Conservation (phyloP, 768 basidiomycete genomes). For the Psilocybe azurescens region DNA sequence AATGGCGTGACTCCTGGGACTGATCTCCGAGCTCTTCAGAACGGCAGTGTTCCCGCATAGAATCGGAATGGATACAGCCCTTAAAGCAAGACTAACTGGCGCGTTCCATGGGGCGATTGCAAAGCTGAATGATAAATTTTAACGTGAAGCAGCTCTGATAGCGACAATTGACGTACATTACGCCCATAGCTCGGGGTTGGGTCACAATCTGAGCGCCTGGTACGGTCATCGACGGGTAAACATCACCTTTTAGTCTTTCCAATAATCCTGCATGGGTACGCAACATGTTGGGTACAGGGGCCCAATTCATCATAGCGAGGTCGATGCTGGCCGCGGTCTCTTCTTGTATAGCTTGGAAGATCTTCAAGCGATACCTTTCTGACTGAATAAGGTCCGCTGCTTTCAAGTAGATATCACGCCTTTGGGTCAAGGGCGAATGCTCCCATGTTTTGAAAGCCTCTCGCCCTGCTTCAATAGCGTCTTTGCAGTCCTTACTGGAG, state of each 20-base stretch:
- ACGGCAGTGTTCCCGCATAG: slow-evolving; percentile 64
- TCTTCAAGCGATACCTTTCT: slow-evolving; percentile 43
- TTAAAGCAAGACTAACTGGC: slow-evolving; percentile 47
- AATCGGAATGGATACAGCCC: slow-evolving; percentile 50
- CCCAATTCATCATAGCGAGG: slow-evolving; percentile 34
- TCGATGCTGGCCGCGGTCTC: slow-evolving; percentile 44
- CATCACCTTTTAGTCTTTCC: slow-evolving; percentile 46
- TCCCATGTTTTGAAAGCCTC: slow-evolving; percentile 57
- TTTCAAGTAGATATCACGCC: slow-evolving; percentile 51
- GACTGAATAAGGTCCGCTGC: slow-evolving; percentile 51
- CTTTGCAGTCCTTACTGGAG: slow-evolving; percentile 45
- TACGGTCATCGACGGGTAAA: slow-evolving; percentile 42
- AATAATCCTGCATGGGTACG: slow-evolving; percentile 38
- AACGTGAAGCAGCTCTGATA: neutral
- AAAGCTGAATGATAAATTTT: slow-evolving; percentile 37
- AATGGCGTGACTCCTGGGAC: slow-evolving; percentile 51
- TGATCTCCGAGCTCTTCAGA: slow-evolving; percentile 55
- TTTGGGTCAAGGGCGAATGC: slow-evolving; percentile 33
- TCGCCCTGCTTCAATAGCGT: slow-evolving; percentile 49
- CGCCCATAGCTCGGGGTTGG: slow-evolving; percentile 55
- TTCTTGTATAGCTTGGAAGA: slow-evolving; percentile 35
- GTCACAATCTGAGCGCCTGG: slow-evolving; percentile 51
- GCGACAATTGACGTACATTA: slow-evolving; percentile 43
- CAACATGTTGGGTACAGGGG: slow-evolving; percentile 28
- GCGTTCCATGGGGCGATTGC: slow-evolving; percentile 65